Conservation (phyloP, 2,329 filamentous ascomycete genomes). For the Diaporthe nobilis region DNA sequence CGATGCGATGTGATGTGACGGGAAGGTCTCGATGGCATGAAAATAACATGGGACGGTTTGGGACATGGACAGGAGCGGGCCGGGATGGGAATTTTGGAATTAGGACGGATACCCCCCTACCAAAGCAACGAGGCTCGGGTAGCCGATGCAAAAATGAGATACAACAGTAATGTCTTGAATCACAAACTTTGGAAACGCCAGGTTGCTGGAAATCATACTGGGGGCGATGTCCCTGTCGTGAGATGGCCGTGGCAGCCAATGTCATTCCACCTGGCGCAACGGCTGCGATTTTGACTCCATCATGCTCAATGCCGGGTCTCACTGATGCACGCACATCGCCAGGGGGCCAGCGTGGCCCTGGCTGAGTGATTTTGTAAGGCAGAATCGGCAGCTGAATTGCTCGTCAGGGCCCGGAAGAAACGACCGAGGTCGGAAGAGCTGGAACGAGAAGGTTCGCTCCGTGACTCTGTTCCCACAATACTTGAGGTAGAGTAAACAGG, state of each 20-base stretch:
- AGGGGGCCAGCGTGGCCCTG: not conserved
- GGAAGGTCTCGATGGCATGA: not conserved
- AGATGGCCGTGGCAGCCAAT: not conserved
- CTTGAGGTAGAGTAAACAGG: not conserved
- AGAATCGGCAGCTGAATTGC: not conserved
- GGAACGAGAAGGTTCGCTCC: not conserved
- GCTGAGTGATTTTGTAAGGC: not conserved
- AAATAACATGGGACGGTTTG: slow-evolving; percentile 8
- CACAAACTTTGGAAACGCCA: not conserved
- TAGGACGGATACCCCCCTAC: slow-evolving; percentile 23
- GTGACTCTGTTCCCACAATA: not conserved
- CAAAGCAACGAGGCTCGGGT: slow-evolving; percentile 17
- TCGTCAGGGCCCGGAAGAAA: not conserved
- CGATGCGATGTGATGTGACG: not conserved
- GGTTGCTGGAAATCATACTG: not conserved
- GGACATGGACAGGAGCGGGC: not conserved
- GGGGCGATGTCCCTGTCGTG: not conserved
- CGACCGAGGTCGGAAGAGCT: not conserved
- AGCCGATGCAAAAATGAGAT: slow-evolving; percentile 7
- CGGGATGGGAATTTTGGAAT: not conserved
- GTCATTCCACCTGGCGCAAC: not conserved
- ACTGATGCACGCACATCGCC: not conserved
- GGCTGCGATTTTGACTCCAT: slow-evolving; percentile 2
- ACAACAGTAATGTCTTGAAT: slow-evolving; percentile 29
- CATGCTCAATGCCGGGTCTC: not conserved